These are phyloP conservation scores for Rostrohypoxylon terebratum DNA, from an alignment of 495 filamentous ascomycete genomes.

Conservation along the genomic window DNA sequence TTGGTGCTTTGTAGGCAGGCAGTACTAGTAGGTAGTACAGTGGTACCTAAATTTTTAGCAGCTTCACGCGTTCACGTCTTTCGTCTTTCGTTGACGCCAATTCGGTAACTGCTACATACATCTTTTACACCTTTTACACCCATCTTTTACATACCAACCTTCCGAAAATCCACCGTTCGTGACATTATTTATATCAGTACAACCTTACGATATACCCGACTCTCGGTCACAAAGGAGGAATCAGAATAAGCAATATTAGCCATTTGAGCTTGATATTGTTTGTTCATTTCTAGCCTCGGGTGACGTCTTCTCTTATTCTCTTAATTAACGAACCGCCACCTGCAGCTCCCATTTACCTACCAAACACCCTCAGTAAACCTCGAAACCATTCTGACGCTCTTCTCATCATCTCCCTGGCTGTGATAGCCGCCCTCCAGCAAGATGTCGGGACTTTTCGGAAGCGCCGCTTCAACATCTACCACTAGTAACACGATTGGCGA, in stretches of 20 bases:
- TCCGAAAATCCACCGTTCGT: neutral
- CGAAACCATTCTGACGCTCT: neutral
- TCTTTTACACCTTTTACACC: too few relatives aligned
- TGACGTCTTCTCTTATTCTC: too few relatives aligned
- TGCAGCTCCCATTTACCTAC: neutral
- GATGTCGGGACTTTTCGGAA: slow-evolving; percentile 79
- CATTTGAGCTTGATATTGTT: neutral
- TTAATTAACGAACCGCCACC: neutral
- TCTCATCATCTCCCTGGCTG: neutral
- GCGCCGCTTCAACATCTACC: slow-evolving; percentile 48
- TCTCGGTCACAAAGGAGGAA: neutral
- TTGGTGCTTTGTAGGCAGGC: neutral
- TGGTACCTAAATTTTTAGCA: neutral
- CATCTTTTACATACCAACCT: neutral
- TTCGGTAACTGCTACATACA: neutral
- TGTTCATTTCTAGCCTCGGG: neutral
- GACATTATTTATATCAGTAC: neutral
- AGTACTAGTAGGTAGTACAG: too few relatives aligned
- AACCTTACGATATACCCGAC: neutral
- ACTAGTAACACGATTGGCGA: slow-evolving; percentile 84
- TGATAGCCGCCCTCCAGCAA: slow-evolving; percentile 25
- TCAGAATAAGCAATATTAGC: neutral
- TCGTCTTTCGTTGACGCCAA: neutral
- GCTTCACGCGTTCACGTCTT: neutral
- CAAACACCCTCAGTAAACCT: neutral